Evolutionary conservation across 306 rosid species (phyloP), one percentile per base, ranked within the genome.

Genomic region (Sesbania bispinosa): DNA sequence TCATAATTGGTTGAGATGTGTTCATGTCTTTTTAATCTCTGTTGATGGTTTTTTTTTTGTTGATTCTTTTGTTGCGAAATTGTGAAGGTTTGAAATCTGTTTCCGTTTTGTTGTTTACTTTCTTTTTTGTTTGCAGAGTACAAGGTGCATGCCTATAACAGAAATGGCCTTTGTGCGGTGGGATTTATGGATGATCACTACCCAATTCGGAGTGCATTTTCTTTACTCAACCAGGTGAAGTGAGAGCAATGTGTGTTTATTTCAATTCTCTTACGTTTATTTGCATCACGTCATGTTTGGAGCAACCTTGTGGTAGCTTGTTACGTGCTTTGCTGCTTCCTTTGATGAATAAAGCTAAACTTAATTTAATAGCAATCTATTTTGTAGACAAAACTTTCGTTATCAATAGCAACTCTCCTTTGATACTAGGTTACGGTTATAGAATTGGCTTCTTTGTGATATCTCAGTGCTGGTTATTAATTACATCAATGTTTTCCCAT

Each of bases 141-240:
- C 71, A 91, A 91, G 86, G 99, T 95, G 68, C 99, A 95, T 77
- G 52, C 87, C 24, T 89, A 91, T 82, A 95, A 88, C 80, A 86
- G 83, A 83, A 91, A 95, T 88, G 99, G 99, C 33, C 88, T 95
- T 80, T 91, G 97, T 80, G 89, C 96, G 4, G 64, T 95, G 90
- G 99, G 96, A 39, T 91, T 94, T 74, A 94, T 94, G 99, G 99
- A 94, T 69, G 99, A 94, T 73, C 95, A 91, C 85, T 91, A 94
- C 80, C 99, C 99, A 0, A 86, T 91, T 73, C 88, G 99, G 29
- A 94, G 99, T 29, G 84, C 99, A 10, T 94, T 94, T 81, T 94
- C 99, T 59, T 85, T 94, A 80, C 92, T 94, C 48, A 91, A 83
- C 72, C 83, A 94, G 97, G 99, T 94, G 42, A 68, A 16, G 86